phyloP scores from a whole-genome alignment of 805 yeast species.

The Candida parachauliodes region DNA sequence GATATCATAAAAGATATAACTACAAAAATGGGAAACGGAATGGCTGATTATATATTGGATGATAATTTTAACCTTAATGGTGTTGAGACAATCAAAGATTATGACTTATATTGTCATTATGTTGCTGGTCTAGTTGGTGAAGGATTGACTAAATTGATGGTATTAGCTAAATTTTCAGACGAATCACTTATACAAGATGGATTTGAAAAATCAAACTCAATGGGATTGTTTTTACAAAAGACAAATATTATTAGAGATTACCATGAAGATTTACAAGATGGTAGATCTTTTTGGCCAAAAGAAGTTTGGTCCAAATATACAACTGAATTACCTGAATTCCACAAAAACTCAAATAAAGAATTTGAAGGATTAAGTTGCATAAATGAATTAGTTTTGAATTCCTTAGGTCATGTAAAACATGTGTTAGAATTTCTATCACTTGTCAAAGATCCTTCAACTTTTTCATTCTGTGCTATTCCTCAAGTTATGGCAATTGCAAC shows the following conservation, averaged over 20 bases:
- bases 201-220: conserved; percentile 64
- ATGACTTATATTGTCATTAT: conserved; percentile 89
- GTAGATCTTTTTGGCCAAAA: conserved; percentile 93
- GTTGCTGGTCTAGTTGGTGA: conserved; percentile 99
- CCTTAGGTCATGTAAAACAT: conserved; percentile 74
- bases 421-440: conserved; percentile 71
- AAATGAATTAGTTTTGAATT: conserved; percentile 75
- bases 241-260: conserved; percentile 95
- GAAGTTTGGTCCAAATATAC: conserved; percentile 89
- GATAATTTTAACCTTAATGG: conserved; percentile 80
- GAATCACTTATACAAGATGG: conserved; percentile 44
- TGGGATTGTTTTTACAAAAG: conserved; percentile 95
- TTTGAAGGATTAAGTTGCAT: conserved; percentile 70
- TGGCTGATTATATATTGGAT: conserved; percentile 87
- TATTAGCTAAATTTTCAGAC: conserved; percentile 69
- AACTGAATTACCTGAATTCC: conserved; percentile 57
- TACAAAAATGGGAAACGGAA: conserved; percentile 89
- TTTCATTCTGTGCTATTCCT: conserved; percentile 94
- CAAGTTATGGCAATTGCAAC: conserved; percentile 99
- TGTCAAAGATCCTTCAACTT: conserved; percentile 75
- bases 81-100: conserved; percentile 72
- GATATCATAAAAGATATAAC: conserved; percentile 76
- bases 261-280: conserved; percentile 86
- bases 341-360: conserved; percentile 38
- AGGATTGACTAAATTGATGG: conserved; percentile 81